Evolutionary conservation across 805 yeast genomes (phyloP).

Genomic region (Teunomyces aglyptinius): DNA sequence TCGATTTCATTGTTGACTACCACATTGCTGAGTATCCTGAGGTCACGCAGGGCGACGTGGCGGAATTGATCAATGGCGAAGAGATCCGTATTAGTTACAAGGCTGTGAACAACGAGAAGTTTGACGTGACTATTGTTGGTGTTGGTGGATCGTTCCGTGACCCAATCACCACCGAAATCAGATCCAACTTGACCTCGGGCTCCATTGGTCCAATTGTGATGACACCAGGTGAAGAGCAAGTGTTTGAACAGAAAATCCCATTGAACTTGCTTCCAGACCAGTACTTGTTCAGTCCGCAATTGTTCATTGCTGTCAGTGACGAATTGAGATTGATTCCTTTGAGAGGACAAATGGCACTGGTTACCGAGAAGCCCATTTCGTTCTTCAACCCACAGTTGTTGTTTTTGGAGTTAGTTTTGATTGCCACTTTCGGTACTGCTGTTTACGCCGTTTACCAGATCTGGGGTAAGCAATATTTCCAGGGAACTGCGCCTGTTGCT

Average conservation of each 20-base stretch:
- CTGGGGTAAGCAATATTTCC: conserved; percentile 48
- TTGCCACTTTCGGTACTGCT: conserved; percentile 14
- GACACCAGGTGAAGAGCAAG: conserved; percentile 46
- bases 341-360: conserved; percentile 53
- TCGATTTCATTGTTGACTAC: conserved; percentile 50
- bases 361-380: conserved; percentile 66
- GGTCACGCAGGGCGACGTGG: conserved; percentile 35
- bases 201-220: conserved; percentile 60
- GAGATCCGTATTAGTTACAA: conserved; percentile 49
- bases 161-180: conserved; percentile 49
- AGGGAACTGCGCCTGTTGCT: conserved; percentile 33
- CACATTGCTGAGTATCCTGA: conserved; percentile 45
- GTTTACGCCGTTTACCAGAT: conserved; percentile 43
- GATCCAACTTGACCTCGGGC: conserved; percentile 64
- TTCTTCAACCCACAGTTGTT: conserved; percentile 71
- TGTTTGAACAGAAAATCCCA: conserved; percentile 58
- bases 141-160: conserved; percentile 65
- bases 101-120: conserved; percentile 53
- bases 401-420: conserved; percentile 55
- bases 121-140: conserved; percentile 55
- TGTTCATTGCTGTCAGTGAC: conserved; percentile 52
- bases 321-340: conserved; percentile 55
- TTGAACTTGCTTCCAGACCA: conserved; percentile 56
- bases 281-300: conserved; percentile 58
- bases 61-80: conserved; percentile 51